Base-by-base conservation (phyloP, 441 rosid genomes). In the Corymbia citriodora region DNA sequence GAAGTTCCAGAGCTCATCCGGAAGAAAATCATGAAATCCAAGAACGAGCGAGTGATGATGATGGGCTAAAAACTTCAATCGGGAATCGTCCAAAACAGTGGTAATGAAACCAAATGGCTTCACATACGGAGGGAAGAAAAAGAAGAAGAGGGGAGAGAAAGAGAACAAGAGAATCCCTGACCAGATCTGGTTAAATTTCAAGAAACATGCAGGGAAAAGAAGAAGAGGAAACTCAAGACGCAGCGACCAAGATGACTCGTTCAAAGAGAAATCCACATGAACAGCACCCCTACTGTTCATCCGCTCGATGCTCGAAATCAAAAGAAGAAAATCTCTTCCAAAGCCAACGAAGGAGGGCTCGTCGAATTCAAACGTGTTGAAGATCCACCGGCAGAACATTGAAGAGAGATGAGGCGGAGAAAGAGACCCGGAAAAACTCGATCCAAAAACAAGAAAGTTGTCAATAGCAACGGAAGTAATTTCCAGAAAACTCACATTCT, bases 371-470 rank as follows among this genome's bases (percentile, higher is more conserved):
- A 85, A 50, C 57, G 7, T 63, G n/a, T 63, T 63, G 72, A 29
- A 63, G 72, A 63, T 63, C 72, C 33, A 63, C 33, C 33, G 14
- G 72, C 72, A 29, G 72, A n/a, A 63, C 72, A 29, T 63, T 18
- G 23, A 23, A 25, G 52, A 79, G 52, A 79, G 85, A 23, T 79
- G 85, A 79, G 50, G 85, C 52, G 50, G 70, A 36, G 79, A 88
- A 45, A 61, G 31, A 90, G 88, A 52, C 65, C 88, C 53, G 74
- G 87, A 89, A 72, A 90, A 89, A 88, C 85, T 79, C 85, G 85
- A 79, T 40, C 45, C 52, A 36, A 45, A 59, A 79, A 23, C 85
- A 79, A 79, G 52, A 74, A 40, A 45, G n/a, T 79, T 23, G n/a
- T 45, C 85, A 23, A 49, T 23, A 79, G 53, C 29, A 79, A 45